Percentiles rank a stretch among this genome's conserved stretches.
These are phyloP conservation scores for Yamadazyma kitorensis DNA, from an alignment of 805 yeast species.

Conservation along the genomic window DNA sequence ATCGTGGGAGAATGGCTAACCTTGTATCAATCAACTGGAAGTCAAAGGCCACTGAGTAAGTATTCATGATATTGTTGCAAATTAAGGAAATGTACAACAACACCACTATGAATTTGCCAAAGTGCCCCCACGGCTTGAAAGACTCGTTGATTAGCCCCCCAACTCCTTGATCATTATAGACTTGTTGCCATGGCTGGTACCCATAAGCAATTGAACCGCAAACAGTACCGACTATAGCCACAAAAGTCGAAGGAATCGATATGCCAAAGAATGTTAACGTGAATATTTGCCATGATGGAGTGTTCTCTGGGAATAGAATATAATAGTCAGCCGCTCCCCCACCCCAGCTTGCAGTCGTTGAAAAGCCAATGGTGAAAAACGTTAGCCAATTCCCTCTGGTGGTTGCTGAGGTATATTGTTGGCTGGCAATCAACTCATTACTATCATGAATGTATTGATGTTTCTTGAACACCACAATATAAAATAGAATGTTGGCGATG, in stretches of 20 bases:
- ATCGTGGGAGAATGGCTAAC: conserved; percentile 73
- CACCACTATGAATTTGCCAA: conserved; percentile 88
- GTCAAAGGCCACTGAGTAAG: conserved; percentile 85
- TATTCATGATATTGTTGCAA: conserved; percentile 89
- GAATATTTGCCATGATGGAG: conserved; percentile 59
- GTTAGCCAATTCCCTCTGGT: conserved; percentile 32
- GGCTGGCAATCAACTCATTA: conserved; percentile 18
- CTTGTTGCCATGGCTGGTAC: conserved; percentile 30
- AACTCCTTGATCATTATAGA: conserved; percentile 26
- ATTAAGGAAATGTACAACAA: conserved; percentile 83
- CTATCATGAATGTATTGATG: conserved; percentile 16
- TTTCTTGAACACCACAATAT: conserved; percentile 29
- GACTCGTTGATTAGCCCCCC: conserved; percentile 73
- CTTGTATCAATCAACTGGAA: conserved; percentile 82
- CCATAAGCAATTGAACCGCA: conserved; percentile 59
- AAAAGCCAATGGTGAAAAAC: conserved; percentile 33
- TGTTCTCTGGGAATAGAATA: conserved; percentile 71
- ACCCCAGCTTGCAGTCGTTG: conserved; percentile 81
- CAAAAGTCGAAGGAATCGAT: conserved; percentile 64
- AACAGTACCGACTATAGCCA: conserved; percentile 83
- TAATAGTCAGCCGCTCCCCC: conserved; percentile 92
- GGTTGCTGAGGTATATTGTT: conserved; percentile 15
- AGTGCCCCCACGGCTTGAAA: conserved; percentile 50
- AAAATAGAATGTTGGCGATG: conserved; percentile 27
- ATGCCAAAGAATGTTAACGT: conserved; percentile 62